Percentiles rank a stretch among this genome's conserved stretches.
Evolutionary conservation across 2,329 filamentous ascomycete species (phyloP).

Genomic region (Alternaria metachromatica): DNA sequence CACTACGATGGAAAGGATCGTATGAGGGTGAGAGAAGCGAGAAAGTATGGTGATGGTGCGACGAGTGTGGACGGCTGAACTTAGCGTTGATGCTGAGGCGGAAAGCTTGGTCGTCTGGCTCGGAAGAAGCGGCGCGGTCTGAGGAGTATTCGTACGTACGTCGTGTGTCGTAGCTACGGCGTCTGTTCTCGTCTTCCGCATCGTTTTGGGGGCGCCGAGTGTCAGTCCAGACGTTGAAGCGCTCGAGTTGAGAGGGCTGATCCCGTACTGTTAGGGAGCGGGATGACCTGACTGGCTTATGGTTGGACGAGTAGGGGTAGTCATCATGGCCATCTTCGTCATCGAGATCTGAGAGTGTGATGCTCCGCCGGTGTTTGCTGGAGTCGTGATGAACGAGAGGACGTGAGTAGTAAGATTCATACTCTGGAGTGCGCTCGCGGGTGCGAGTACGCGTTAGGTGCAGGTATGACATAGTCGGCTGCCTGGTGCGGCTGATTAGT

Average conservation of each 20-base stretch:
- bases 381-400: constrained; percentile 32
- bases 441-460: constrained; percentile 28
- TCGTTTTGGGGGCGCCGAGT: constrained; percentile 12
- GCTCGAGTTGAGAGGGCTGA: constrained; percentile 38
- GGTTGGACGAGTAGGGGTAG: constrained; percentile 32
- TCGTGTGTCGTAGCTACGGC: constrained; percentile 6
- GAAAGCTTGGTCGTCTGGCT: constrained; percentile 30
- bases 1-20: constrained; percentile 29
- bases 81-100: constrained; percentile 29
- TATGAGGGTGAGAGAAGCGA: constrained; percentile 21
- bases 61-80: constrained; percentile 26
- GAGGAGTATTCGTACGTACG: constrained; percentile 13
- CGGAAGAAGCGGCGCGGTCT: constrained; percentile 16
- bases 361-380: constrained; percentile 32
- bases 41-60: constrained; percentile 15
- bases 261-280: constrained; percentile 36
- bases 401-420: constrained; percentile 23
- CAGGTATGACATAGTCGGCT: constrained; percentile 34
- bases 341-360: constrained; percentile 31
- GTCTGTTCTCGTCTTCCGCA: constrained; percentile 9
- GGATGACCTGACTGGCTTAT: constrained; percentile 23
- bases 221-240: constrained; percentile 42
- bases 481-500: not conserved
- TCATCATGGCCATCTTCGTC: constrained; percentile 37
- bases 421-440: constrained; percentile 26